These are phyloP conservation scores for Asterochloris sp. DNA, from an alignment of 139 green algal genomes.

Conservation along the genomic window DNA sequence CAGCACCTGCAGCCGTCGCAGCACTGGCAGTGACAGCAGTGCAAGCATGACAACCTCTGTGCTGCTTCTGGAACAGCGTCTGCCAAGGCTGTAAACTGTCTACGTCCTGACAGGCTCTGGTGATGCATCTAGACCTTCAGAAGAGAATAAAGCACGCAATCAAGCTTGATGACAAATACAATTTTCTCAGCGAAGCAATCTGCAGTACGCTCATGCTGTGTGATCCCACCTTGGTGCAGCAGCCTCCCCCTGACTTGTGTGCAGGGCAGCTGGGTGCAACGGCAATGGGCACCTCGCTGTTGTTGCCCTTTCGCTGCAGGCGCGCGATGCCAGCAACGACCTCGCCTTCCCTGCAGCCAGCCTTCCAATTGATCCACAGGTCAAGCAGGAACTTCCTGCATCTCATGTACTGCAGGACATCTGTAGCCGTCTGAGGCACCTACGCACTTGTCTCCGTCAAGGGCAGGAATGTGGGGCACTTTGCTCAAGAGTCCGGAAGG, in stretches of 20 bases:
- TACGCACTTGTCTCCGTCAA: too few species aligned
- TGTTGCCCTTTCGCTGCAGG: neutral
- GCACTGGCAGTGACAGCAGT: neutral
- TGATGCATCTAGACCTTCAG: neutral
- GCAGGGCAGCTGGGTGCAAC: slow-evolving; percentile 7
- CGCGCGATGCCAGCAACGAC: too few species aligned
- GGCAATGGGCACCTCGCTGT: neutral
- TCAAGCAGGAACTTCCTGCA: too few species aligned
- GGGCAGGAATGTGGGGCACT: too few species aligned
- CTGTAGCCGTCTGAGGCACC: too few species aligned
- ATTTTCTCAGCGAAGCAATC: neutral
- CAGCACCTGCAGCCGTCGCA: slow-evolving; percentile 10
- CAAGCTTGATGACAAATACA: neutral
- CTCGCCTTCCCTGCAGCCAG: too few species aligned
- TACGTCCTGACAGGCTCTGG: too few species aligned
- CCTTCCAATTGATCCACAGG: too few species aligned
- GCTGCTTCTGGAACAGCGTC: too few species aligned
- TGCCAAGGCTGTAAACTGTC: too few species aligned
- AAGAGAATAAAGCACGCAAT: neutral
- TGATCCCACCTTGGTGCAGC: slow-evolving; percentile 10
- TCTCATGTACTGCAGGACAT: too few species aligned
- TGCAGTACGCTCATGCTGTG: neutral
- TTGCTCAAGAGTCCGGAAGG: too few species aligned
- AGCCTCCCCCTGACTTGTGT: slow-evolving; percentile 1
- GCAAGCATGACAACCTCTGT: neutral